phyloP scores from a whole-genome alignment of 257 asterid species.

The Rauvolfia tetraphylla region DNA sequence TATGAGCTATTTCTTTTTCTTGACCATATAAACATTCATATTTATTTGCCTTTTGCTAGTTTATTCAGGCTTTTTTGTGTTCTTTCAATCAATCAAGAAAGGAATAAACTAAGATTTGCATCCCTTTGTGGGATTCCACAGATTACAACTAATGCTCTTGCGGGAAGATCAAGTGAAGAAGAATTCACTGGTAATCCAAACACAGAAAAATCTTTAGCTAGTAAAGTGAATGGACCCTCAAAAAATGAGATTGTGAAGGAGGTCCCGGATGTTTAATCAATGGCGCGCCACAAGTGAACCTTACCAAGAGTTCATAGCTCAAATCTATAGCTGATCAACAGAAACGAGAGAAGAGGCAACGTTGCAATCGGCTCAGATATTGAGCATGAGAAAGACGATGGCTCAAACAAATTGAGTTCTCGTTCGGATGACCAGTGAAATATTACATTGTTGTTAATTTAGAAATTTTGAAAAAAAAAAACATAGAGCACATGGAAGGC shows the following conservation, averaged over 20 bases:
- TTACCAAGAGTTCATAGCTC: too few species aligned
- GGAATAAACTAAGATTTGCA: background rate
- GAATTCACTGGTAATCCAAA: background rate
- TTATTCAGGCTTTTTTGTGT: background rate
- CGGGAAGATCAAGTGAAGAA: constrained; percentile 1
- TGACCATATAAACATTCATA: too few species aligned
- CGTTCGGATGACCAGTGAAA: background rate
- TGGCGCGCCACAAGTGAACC: background rate
- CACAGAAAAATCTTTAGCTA: background rate
- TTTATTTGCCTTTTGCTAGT: background rate
- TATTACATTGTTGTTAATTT: too few species aligned
- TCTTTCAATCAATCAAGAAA: background rate
- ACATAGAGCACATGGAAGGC: too few species aligned
- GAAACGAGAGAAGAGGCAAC: background rate
- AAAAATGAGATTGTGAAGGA: constrained; percentile 3
- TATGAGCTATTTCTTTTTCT: background rate
- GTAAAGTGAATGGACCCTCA: background rate
- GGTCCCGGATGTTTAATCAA: background rate
- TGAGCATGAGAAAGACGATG: background rate
- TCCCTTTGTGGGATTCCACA: background rate
- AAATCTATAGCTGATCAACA: too few species aligned
- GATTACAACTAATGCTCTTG: background rate
- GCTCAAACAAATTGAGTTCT: background rate
- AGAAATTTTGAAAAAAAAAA: too few species aligned
- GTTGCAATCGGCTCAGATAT: background rate